phyloP scores from a whole-genome alignment of 306 rosid species.

The Mimosa pudica region DNA sequence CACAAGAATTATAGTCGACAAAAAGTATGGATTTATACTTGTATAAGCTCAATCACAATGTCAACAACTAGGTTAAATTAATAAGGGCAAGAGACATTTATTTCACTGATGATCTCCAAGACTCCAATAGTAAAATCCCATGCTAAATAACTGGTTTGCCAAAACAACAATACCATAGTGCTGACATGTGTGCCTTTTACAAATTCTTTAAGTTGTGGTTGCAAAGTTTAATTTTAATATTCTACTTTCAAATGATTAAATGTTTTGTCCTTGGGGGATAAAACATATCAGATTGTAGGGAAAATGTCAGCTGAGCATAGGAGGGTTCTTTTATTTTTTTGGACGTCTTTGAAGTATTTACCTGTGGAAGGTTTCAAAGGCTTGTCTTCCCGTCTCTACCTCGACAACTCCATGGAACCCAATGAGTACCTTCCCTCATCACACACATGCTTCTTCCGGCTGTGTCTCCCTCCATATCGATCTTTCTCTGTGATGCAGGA shows the following conservation, averaged over 20 bases:
- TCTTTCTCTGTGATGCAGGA: slow-evolving; percentile 58
- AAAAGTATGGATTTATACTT: no score
- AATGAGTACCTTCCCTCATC: slow-evolving; percentile 72
- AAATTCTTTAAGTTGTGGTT: not conserved
- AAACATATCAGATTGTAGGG: slow-evolving; percentile 61
- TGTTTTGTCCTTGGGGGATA: slow-evolving; percentile 16
- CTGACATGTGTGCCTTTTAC: not conserved
- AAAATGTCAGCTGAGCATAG: slow-evolving; percentile 75
- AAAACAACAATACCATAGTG: slow-evolving; percentile 4
- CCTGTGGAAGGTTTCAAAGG: slow-evolving; percentile 93
- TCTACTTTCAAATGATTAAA: not conserved
- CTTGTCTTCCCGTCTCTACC: slow-evolving; percentile 64
- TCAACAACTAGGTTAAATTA: no score
- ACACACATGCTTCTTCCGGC: slow-evolving; percentile 76
- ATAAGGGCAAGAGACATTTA: not conserved
- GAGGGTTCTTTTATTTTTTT: slow-evolving; percentile 78
- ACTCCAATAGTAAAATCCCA: not conserved
- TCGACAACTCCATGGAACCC: slow-evolving; percentile 57
- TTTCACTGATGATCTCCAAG: slow-evolving; percentile 17
- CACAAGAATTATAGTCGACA: no score
- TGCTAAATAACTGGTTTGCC: slow-evolving; percentile 1
- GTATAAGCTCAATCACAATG: no score
- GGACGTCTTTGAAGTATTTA: slow-evolving; percentile 88
- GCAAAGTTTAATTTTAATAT: not conserved
- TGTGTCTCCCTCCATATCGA: slow-evolving; percentile 76